Evolutionary conservation across 495 filamentous ascomycete species (phyloP).

Genomic region (Hyaloscypha hepaticicola): DNA sequence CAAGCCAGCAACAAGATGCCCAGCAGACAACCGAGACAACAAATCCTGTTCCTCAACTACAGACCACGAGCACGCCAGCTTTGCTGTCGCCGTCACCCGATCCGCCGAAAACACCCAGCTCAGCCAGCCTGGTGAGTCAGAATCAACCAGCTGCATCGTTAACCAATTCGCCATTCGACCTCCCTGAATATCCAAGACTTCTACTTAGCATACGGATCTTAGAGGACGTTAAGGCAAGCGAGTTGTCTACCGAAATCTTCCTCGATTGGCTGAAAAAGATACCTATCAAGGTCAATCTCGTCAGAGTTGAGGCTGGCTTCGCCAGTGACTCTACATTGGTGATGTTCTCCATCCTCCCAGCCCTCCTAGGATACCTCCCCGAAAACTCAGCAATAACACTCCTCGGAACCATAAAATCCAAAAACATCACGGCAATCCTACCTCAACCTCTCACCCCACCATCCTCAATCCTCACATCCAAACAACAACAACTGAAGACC

Average conservation of each 20-base stretch:
- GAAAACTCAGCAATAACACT: background rate
- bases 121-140: background rate
- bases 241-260: constrained; percentile 1
- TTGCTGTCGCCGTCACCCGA: background rate
- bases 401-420: background rate
- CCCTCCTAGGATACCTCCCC: background rate
- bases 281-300: background rate
- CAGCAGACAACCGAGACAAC: background rate
- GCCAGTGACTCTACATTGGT: constrained; percentile 8
- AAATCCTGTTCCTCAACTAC: background rate
- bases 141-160: background rate
- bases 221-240: constrained; percentile 5
- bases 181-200: constrained; percentile 8
- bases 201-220: constrained; percentile 5
- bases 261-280: constrained; percentile 3
- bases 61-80: background rate
- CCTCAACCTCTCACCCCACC: background rate
- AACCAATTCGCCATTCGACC: background rate
- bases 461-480: background rate
- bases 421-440: background rate
- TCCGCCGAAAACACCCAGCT: background rate
- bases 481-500: background rate
- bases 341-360: background rate
- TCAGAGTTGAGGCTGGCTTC: constrained; percentile 13
- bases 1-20: background rate